Evolutionary conservation across 2,329 filamentous ascomycete genomes (phyloP), one percentile per base, ranked within the genome.

Genomic region (Leptoxyphium fumago): DNA sequence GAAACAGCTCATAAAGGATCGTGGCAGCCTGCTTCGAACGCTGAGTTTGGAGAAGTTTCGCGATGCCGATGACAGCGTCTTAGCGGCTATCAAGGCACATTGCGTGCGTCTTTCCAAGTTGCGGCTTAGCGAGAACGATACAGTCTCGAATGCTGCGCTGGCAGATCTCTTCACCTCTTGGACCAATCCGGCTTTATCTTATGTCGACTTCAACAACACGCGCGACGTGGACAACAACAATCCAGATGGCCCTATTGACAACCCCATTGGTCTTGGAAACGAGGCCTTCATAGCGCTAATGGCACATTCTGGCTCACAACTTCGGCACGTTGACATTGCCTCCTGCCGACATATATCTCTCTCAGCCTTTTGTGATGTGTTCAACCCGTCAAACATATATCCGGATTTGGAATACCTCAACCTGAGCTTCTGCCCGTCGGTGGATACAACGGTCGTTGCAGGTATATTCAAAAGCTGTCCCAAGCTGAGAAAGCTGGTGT

Each of bases 321-420:
- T 96, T 2, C 70, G 72, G 46, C 67, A 73, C 36, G 68, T 96
- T 29, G 84, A 93, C 56, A 69, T 95, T n/a, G 76, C 84, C 11
- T 84, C 82, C 0, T 94, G 86, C 57, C 80, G 89, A 2, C 82
- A 94, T 59, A 88, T 96, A 49, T 73, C 77, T 1, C 70, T 73
- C 29, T 65, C 74, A 13, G 78, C 84, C 0, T 87, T 94, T 46
- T 77, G 84, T 48, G 72, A 80, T 9, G 80, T 82, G 0, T 95
- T 96, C 55, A 68, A 72, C 43, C 64, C 68, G 5, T 62, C 65
- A 8, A 70, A 70, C 18, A 74, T 72, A 39, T 95, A 93, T 52
- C 77, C 81, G 0, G 68, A 77, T 10, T 69, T 96, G 29, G 67
- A 69, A 47, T 74, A 82, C 45, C 67, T 94, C 38, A 86, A 77